Conservation (phyloP, 495 filamentous ascomycete genomes). For the Xylaria cubensis region DNA sequence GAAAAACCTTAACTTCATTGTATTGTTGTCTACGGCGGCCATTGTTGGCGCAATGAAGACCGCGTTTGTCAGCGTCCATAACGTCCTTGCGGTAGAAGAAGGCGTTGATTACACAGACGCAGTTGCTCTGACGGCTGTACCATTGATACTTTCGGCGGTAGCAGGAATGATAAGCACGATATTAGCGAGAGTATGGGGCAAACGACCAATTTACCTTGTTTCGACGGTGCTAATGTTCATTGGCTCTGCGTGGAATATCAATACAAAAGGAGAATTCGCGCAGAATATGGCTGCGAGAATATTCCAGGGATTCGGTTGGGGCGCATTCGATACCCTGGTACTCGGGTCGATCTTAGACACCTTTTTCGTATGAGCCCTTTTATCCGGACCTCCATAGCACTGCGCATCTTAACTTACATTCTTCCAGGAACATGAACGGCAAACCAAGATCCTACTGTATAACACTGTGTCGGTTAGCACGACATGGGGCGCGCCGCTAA, state of each 20-base stretch:
- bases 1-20: slow-evolving; percentile 53
- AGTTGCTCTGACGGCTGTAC: slow-evolving; percentile 55
- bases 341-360: slow-evolving; percentile 56
- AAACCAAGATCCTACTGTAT: slow-evolving; percentile 45
- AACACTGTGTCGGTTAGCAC: slow-evolving; percentile 49
- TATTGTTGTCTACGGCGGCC: slow-evolving; percentile 51
- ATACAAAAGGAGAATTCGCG: slow-evolving; percentile 45
- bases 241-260: slow-evolving; percentile 56
- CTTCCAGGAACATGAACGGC: slow-evolving; percentile 55
- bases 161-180: slow-evolving; percentile 49
- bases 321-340: slow-evolving; percentile 56
- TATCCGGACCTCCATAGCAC: background rate
- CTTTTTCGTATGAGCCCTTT: slow-evolving; percentile 53
- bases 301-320: slow-evolving; percentile 61
- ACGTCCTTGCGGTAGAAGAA: slow-evolving; percentile 47
- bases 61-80: slow-evolving; percentile 55
- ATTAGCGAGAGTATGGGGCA: slow-evolving; percentile 52
- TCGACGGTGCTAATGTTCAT: slow-evolving; percentile 52
- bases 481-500: slow-evolving; percentile 56
- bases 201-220: slow-evolving; percentile 53
- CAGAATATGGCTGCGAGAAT: slow-evolving; percentile 57
- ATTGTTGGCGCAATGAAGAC: slow-evolving; percentile 56
- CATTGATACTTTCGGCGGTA: slow-evolving; percentile 55
- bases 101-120: slow-evolving; percentile 51
- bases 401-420: slow-evolving; percentile 27